Percentiles rank a stretch among this genome's conserved stretches.
These are phyloP conservation scores for Gamsiella multidivaricata DNA, from an alignment of 192 early-diverging fungal species.

Conservation along the genomic window DNA sequence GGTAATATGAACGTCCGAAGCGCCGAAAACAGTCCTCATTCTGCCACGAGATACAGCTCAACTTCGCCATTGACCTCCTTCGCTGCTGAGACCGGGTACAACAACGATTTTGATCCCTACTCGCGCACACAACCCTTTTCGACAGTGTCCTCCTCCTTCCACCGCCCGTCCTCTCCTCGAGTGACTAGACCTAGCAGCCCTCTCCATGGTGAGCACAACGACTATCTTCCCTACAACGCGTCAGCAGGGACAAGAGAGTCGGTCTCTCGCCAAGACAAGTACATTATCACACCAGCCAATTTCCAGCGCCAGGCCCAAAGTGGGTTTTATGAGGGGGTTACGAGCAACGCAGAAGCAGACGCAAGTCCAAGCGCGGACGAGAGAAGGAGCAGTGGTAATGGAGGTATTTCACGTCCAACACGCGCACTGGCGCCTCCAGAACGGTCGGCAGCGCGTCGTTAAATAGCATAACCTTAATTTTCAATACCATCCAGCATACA, in stretches of 20 bases:
- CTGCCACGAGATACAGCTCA: conserved; percentile 12
- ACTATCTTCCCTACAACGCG: conserved; percentile 1
- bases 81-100: conserved; percentile 20
- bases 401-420: not conserved
- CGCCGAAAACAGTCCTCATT: not conserved
- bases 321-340: conserved; percentile 8
- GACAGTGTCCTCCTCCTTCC: not conserved
- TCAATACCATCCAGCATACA: not conserved
- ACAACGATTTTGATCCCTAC: conserved; percentile 33
- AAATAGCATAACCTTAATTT: not conserved
- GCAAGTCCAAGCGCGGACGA: not conserved
- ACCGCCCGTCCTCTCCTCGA: too few species aligned
- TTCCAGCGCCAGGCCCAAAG: conserved; percentile 18
- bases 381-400: not conserved
- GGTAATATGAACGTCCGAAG: too few species aligned
- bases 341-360: not conserved
- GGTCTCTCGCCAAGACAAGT: not conserved
- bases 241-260: not conserved
- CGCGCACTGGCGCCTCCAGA: conserved; percentile 6
- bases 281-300: conserved; percentile 19
- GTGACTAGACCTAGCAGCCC: too few species aligned
- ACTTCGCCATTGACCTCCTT: conserved; percentile 36
- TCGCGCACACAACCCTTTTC: too few species aligned
- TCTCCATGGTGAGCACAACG: not conserved
- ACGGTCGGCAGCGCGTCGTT: not conserved